Evolutionary conservation across 345 rosid genomes (phyloP), one percentile per base, ranked within the genome.

Genomic region (Erodium maritimum): DNA sequence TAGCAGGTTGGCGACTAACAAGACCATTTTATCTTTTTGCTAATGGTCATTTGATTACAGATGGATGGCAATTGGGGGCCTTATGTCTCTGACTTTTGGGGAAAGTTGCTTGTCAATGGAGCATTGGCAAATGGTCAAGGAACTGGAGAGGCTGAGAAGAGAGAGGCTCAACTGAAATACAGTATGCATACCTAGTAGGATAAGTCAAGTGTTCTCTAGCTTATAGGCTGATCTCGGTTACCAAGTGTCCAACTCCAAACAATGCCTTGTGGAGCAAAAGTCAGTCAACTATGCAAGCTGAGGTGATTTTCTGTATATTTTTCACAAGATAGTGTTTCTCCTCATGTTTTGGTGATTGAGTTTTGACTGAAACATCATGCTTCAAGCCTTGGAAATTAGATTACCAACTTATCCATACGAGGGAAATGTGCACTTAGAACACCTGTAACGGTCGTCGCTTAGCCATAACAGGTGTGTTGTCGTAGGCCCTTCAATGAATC

Each of bases 81-180:
- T 93, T 48, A 77, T 93, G 65, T 83, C 91, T 17, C 74, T 78
- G 52, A 86, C 94, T 64, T 87, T 70, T 13, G 96, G 96, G 7
- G 88, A 86, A 65, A 81, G 84, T 50, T 45, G 58, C 0, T 69
- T 93, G 51, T 66, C 91, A 1, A 52, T 77, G 65, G 91, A 85
- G 69, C 94, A 87, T 55, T 93, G 99, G 99, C 81, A 83, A 67
- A 81, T 85, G 85, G 94, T 79, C 11, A 83, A 83, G 72, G 96
- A 86, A 64, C 64, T 86, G 55, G 99, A 89, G 73, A 77, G 94
- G 76, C 84, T 80, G 54, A 80, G 96, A 58, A 80, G 46, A 66
- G 96, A 81, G 74, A 77, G 95, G 59, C 72, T 90, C 21, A 76
- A 71, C 37, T 80, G 71, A 82, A 68, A 25, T 2, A 25, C 3